Base-by-base conservation (phyloP, 2,329 filamentous ascomycete genomes). In the Mariannaea sp. region DNA sequence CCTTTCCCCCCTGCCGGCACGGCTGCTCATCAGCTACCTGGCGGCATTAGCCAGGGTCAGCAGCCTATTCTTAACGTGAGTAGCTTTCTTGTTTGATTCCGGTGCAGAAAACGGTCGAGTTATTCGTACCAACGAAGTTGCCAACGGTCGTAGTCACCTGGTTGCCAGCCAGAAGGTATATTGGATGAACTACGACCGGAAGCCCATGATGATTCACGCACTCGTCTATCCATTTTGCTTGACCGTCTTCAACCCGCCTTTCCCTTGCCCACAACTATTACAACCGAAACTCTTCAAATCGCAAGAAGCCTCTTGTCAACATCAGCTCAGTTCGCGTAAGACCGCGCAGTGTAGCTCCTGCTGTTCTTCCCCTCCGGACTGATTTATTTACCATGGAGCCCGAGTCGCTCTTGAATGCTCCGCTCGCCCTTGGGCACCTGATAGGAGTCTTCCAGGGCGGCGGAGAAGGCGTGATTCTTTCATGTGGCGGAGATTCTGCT, bases 41-140 rank as follows among this genome's bases (percentile, higher is more conserved):
- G 71, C 2, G 70, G 71, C 9, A 73, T 75, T 29, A 69, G 70
- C 1, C 74, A 75, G 43, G 74, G 74, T 27, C 74, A 77, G 57
- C 74, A 77, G 36, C 74, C 74, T 6, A 77, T 76, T 57, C 53
- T 77, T 30, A 85, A 85, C 70, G 80, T 82, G 64, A 77, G 80
- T 77, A 24, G 12, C 17, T 10, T 47, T 49, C 48, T 39, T 41
- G 42, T 47, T 49, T 45, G 17, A 13, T 16, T 12, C 39, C 16
- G 46, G 26, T 22, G 17, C 27, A 30, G 13, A 20, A 16, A 19
- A 14, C 20, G 27, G 17, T n/a, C 14, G 29, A 41, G 26, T 22
- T 49, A 35, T 19, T 40, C 38, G 13, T 40, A 22, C 17, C 9
- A 20, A 12, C 49, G 33, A 26, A 20, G 43, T 51, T 58, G n/a